phyloP scores from a whole-genome alignment of 306 rosid genomes.

The Coriaria nepalensis region DNA sequence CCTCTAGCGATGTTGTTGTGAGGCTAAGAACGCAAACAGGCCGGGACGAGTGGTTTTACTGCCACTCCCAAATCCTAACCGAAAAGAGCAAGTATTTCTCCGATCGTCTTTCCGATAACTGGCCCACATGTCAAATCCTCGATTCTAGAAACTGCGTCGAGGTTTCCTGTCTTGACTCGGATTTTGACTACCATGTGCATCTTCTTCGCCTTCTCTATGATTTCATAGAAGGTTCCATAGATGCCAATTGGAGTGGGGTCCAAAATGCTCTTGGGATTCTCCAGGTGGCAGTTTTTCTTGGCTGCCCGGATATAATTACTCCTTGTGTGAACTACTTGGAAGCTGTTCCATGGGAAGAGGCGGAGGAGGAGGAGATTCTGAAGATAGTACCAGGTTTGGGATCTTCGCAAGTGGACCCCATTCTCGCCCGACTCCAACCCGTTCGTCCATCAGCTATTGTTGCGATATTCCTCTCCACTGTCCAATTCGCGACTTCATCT shows the following conservation, averaged over 20 bases:
- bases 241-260: conserved; percentile 73
- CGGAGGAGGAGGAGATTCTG: conserved; percentile 88
- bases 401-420: conserved; percentile 38
- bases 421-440: conserved; percentile 89
- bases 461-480: conserved; percentile 50
- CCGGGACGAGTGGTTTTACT: conserved; percentile 76
- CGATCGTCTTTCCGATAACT: conserved; percentile 70
- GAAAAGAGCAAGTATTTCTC: conserved; percentile 65
- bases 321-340: conserved; percentile 77
- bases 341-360: conserved; percentile 91
- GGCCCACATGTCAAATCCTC: conserved; percentile 92
- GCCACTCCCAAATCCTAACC: conserved; percentile 48
- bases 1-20: conserved; percentile 88
- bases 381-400: conserved; percentile 68
- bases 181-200: conserved; percentile 67
- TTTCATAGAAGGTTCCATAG: conserved; percentile 37
- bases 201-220: conserved; percentile 62
- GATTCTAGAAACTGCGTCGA: conserved; percentile 88
- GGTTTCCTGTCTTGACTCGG: conserved; percentile 57
- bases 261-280: conserved; percentile 71
- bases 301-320: conserved; percentile 48
- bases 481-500: conserved; percentile 68
- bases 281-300: conserved; percentile 66
- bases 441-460: conserved; percentile 43
- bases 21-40: conserved; percentile 77